phyloP scores from a whole-genome alignment of 1,139 yeast species.

The Blastobotrys aristatus region DNA sequence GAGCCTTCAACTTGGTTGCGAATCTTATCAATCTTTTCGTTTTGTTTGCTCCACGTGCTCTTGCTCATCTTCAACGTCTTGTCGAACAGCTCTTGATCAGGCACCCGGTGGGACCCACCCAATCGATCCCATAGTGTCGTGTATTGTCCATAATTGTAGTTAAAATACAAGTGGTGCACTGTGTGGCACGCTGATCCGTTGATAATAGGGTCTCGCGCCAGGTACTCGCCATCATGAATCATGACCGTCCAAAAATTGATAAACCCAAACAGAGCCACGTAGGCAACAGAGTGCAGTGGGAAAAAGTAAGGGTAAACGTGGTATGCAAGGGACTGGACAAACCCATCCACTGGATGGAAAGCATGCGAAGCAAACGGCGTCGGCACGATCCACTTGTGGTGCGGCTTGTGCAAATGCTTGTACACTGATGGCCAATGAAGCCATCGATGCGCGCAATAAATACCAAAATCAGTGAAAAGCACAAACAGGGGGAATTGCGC shows the following conservation, averaged over 20 bases:
- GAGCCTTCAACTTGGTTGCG: conserved; percentile 74
- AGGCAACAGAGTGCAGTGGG: conserved; percentile 86
- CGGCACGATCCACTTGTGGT: conserved; percentile 98
- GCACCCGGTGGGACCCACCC: conserved; percentile 88
- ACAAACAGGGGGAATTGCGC: conserved; percentile 72
- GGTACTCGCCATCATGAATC: conserved; percentile 96
- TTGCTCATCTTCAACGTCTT: conserved; percentile 53
- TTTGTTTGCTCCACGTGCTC: conserved; percentile 68
- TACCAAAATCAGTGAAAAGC: conserved; percentile 88
- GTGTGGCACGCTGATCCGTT: conserved; percentile 99
- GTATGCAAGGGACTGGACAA: conserved; percentile 86
- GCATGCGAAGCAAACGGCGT: conserved; percentile 98
- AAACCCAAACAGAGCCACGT: conserved; percentile 73
- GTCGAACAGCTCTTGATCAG: conserved; percentile 80
- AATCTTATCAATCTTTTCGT: conserved; percentile 70
- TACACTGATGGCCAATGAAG: conserved; percentile 88
- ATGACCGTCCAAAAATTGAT: conserved; percentile 97
- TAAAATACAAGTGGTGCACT: conserved; percentile 90
- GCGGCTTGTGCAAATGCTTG: conserved; percentile 91
- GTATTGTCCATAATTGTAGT: conserved; percentile 96
- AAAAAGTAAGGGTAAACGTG: conserved; percentile 85
- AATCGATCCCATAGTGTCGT: conserved; percentile 97
- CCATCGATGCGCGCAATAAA: conserved; percentile 86
- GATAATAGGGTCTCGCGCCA: conserved; percentile 87
- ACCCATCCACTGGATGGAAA: conserved; percentile 97